Base-by-base conservation (phyloP, 352 stramenopile genomes). In the Halophytophthora polymorphica region DNA sequence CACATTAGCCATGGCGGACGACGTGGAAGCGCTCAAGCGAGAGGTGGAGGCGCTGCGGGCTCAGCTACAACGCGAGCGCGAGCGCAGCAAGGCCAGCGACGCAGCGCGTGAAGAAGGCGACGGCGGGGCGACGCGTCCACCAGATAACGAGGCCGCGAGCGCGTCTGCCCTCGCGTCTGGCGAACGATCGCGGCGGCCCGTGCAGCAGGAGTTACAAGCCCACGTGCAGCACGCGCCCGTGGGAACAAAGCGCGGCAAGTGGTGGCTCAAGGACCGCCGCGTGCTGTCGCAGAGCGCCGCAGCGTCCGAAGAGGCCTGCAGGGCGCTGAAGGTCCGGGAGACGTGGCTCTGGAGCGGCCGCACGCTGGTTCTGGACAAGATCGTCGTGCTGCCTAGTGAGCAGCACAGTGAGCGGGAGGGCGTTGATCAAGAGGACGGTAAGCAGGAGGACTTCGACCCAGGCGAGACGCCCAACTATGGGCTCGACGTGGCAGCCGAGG, bases 331-430 rank as follows among this genome's bases (percentile, higher is more conserved):
- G 57, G 65, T 90, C 35, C 66, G 72, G 15, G 74, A 90, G 48
- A 76, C 56, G 22, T 88, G 76, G 79, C 50, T 71, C 34, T 88
- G 79, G 79, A 83, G 68, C 53, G 76, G 76, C 10, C 69, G 79
- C 21, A 70, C 59, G 1, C 70, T 90, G 17, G 45, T 86, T 3
- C 46, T 88, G 14, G 79, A 90, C 66, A 90, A 88, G 54, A 84
- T 87, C 45, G 58, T 87, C 21, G 64, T 54, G 19, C 46, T 46
- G 12, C 22, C 41, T 11, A n/a, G 23, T 11, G 12, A 28, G n/a
- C 53, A 43, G 33, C 18, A 58, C 13, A 40, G 57, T 29, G 58
- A 52, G 3, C 38, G 56, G 28, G 50, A 51, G 14, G 38, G n/a
- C n/a, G n/a, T n/a, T n/a, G n/a, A n/a, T n/a, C 19, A 29, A 45